These are phyloP conservation scores for Lentinus polychrous DNA, from an alignment of 1,284 basidiomycete species.

Conservation along the genomic window DNA sequence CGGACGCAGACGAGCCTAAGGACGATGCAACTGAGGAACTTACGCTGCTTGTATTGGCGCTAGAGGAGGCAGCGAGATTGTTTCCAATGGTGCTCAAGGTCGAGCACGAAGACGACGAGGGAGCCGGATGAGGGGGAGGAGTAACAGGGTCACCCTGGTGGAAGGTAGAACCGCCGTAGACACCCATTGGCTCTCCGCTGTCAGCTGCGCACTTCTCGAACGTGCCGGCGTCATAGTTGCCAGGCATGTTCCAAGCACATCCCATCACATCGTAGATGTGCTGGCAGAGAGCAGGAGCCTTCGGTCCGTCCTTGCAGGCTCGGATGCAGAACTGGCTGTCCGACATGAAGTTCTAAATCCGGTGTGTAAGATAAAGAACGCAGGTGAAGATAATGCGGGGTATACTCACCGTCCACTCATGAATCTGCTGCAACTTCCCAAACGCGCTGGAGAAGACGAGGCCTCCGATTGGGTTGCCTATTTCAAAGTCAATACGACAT, in stretches of 20 bases:
- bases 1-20: background rate
- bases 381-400: background rate
- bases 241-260: conserved; percentile 67
- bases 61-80: conserved; percentile 18
- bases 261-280: conserved; percentile 65
- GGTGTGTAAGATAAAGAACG: conserved; percentile 1
- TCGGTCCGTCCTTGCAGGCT: conserved; percentile 56
- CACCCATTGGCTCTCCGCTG: conserved; percentile 58
- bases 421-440: conserved; percentile 47
- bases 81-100: conserved; percentile 36
- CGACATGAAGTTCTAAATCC: conserved; percentile 47
- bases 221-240: conserved; percentile 45
- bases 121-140: conserved; percentile 53
- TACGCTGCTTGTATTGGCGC: conserved; percentile 3
- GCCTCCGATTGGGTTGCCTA: conserved; percentile 61
- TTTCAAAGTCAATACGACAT: background rate
- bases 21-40: background rate
- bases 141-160: conserved; percentile 55
- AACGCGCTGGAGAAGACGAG: conserved; percentile 70
- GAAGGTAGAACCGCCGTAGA: conserved; percentile 63
- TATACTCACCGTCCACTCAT: conserved; percentile 57
- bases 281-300: conserved; percentile 55
- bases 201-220: conserved; percentile 56
- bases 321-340: conserved; percentile 66
- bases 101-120: conserved; percentile 48